These are phyloP conservation scores for Trapa incisa DNA, from an alignment of 345 rosid genomes.

Conservation along the genomic window DNA sequence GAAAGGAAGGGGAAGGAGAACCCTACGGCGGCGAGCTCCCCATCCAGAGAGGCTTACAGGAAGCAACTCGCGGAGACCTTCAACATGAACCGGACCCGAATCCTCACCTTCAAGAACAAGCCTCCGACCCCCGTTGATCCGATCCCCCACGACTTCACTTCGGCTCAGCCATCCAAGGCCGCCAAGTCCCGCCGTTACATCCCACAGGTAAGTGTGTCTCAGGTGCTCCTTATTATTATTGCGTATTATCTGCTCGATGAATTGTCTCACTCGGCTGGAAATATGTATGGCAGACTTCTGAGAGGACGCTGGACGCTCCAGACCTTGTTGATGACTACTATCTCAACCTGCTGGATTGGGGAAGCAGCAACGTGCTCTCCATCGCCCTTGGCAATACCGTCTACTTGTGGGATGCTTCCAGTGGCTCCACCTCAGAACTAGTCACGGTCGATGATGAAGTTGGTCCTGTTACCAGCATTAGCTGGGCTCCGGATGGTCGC, in stretches of 20 bases:
- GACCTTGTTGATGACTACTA: constrained; percentile 30
- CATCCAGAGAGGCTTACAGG: constrained; percentile 29
- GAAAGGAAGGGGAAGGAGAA: constrained; percentile 28
- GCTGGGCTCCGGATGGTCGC: constrained; percentile 19
- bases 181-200: constrained; percentile 23
- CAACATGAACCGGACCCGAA: constrained; percentile 36
- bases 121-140: constrained; percentile 22
- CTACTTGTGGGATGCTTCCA: constrained; percentile 34
- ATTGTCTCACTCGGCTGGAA: background rate
- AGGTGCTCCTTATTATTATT: no score
- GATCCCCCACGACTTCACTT: constrained; percentile 15
- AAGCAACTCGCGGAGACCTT: constrained; percentile 32
- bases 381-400: constrained; percentile 24
- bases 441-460: constrained; percentile 24
- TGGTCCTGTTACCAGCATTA: constrained; percentile 21
- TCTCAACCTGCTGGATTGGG: constrained; percentile 31
- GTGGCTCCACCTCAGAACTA: constrained; percentile 28
- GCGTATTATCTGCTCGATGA: no score
- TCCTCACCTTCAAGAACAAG: constrained; percentile 42
- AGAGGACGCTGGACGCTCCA: constrained; percentile 34
- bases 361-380: constrained; percentile 28
- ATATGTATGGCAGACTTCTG: constrained; percentile 19
- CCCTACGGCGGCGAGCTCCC: constrained; percentile 13
- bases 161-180: constrained; percentile 13
- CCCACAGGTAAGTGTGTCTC: constrained; percentile 20